Evolutionary conservation across 1,139 yeast genomes (phyloP), one percentile per base, ranked within the genome.

Genomic region (Hansenula sp.): DNA sequence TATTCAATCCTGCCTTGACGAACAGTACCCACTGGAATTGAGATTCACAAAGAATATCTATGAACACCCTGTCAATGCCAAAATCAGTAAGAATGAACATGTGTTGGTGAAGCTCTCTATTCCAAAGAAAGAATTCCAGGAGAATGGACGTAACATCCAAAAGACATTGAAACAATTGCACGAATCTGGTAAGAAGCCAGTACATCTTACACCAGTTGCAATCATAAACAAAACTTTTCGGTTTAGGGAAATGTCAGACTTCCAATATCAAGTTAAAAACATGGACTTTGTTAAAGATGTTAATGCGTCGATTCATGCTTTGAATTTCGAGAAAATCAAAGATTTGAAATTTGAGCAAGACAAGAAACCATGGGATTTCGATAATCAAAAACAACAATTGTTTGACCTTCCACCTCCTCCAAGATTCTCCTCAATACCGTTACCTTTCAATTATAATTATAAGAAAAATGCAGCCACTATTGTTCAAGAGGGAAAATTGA

Each of bases 171-270:
- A 64, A 16, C 45, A 44, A 13, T 34, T 52, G 32, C 55, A 53
- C 34, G 28, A 36, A n/a, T 18, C 52, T 2, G 44, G 58, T 12
- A 49, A 53, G 18, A 59, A 58, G 4, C 57, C 67, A 5, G 73
- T 72, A 42, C 66, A 65, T 25, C 73, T 76, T 1, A 69, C 71
- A 40, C 93, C 96, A 0, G 73, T 79, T 6, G 93, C 84, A 0
- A 74, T 89, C 16, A 71, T 90, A 19, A 80, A 81, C 53, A 77
- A 80, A 48, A 85, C 85, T 16, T 84, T 81, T 56, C 77, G 87
- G 53, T 93, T 91, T 62, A 76, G 96, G 53, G 89, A 87, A 47
- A 79, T 93, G 72, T 81, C 93, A 1, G 99, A 93, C 64, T 93
- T 89, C 61, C 99, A 91, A 61, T 77, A 79, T 49, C 68, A 76